Percentiles rank a stretch among this genome's conserved stretches.
Conservation (phyloP, 1,284 basidiomycete genomes). For the Singerocomus inundabilis region DNA sequence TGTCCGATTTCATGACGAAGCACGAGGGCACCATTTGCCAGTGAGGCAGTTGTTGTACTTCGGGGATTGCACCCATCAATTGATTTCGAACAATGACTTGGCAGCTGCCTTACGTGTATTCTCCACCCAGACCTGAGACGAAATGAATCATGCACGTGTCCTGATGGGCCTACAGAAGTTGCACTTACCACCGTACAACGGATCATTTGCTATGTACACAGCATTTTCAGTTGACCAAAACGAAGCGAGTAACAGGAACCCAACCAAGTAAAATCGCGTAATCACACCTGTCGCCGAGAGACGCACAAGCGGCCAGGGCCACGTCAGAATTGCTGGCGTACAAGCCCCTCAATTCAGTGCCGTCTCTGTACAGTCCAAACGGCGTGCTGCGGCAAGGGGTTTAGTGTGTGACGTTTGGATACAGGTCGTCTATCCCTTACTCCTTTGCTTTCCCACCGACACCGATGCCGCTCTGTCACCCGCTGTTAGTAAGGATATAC, state of each 20-base stretch:
- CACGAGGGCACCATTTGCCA: constrained; percentile 76
- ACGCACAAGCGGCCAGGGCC: constrained; percentile 67
- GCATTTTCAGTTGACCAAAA: constrained; percentile 10
- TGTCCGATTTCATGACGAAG: constrained; percentile 83
- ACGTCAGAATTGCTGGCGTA: constrained; percentile 68
- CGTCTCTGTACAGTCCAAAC: constrained; percentile 78
- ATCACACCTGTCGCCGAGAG: constrained; percentile 66
- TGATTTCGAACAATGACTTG: constrained; percentile 7
- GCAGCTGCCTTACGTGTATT: constrained; percentile 65
- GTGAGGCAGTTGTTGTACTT: constrained; percentile 77
- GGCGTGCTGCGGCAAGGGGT: constrained; percentile 50
- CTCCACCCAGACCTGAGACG: constrained; percentile 67
- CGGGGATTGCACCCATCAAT: background rate
- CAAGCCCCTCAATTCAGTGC: constrained; percentile 77
- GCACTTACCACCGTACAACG: constrained; percentile 71
- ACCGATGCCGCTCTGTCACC: constrained; percentile 70
- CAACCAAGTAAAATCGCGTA: constrained; percentile 75
- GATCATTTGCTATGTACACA: constrained; percentile 63
- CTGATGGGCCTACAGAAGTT: background rate
- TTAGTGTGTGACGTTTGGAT: constrained; percentile 3
- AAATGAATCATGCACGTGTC: background rate
- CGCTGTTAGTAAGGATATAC: background rate
- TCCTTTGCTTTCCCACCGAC: constrained; percentile 66
- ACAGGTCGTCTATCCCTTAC: constrained; percentile 37
- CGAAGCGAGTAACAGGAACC: constrained; percentile 18